Evolutionary conservation across 805 yeast species (phyloP), one percentile per base, ranked within the genome.

Genomic region (Helenozyma baotianmanensis): DNA sequence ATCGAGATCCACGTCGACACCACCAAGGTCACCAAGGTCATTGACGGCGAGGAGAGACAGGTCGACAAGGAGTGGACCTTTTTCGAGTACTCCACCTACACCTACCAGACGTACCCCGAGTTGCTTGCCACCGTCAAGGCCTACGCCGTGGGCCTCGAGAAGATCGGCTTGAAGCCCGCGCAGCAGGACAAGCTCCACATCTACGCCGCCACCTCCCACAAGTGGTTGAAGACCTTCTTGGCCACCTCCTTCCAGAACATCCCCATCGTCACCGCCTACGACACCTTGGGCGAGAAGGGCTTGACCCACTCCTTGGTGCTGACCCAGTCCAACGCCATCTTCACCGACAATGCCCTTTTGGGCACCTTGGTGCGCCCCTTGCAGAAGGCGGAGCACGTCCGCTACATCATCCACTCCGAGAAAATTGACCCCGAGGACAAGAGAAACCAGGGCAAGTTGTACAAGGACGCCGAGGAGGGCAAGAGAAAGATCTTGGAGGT

Each of bases 261-360:
- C 39, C 84, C 97, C 15, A 73, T 83, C 36, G 97, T 88, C 25
- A 92, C 98, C 11, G 97, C 98, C 23, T 92, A 92, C 60, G 97
- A 89, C 59, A 87, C 96, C 26, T 70, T 89, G 45, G 97, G 97
- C 37, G 95, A 87, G 60, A 72, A 73, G 23, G 96, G 96, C 15
- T 72, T 89, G 53, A 82, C 81, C 36, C 95, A 83, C 61, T 88
- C 97, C 3, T 70, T 92, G 53, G 70, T 74, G 25, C 85, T 89
- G 64, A 87, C 97, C 4, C 84, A 72, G 30, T 77, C 95, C 17
- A 69, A 61, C 33, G 95, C 81, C 14, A 69, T 92, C 39, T 87
- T 82, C 61, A 83, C 95, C 28, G 97, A 92, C 57, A 88, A 83
- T 53, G 68, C 74, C 13, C 70, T 89, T 39, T 70, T 92, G 47